Percentiles rank a stretch among this genome's conserved stretches.
Conservation (phyloP, 1,284 basidiomycete genomes). For the Porogramme epimiltina region DNA sequence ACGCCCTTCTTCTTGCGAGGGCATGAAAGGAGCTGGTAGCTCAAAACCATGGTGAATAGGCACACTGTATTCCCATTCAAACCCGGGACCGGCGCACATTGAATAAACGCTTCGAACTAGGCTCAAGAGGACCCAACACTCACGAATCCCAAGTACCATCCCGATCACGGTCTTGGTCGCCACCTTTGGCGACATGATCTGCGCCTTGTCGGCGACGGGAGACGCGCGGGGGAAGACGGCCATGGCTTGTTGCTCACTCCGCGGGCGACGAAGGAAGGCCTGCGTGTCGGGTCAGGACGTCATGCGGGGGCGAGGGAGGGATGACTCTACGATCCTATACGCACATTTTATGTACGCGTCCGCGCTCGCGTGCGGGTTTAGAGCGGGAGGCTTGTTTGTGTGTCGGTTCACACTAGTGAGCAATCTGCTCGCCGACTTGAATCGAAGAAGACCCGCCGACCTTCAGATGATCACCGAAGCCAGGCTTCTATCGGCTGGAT, state of each 20-base stretch:
- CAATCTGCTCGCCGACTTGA: too few species aligned
- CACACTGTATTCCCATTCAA: conserved; percentile 24
- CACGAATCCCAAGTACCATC: conserved; percentile 31
- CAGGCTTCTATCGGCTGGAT: too few species aligned
- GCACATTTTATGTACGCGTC: background rate
- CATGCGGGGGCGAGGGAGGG: conserved; percentile 2
- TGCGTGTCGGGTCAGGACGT: background rate
- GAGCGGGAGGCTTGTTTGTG: conserved; percentile 6
- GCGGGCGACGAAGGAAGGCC: background rate
- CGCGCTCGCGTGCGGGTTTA: conserved; percentile 13
- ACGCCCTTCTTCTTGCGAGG: conserved; percentile 17
- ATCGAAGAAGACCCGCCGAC: too few species aligned
- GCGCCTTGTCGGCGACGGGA: background rate
- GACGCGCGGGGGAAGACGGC: conserved; percentile 18
- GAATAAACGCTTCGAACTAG: background rate
- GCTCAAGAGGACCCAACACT: conserved; percentile 5
- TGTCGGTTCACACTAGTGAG: too few species aligned
- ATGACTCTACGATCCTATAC: background rate
- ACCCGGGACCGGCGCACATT: background rate
- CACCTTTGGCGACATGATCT: conserved; percentile 19
- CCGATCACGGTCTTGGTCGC: conserved; percentile 26
- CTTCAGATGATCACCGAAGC: too few species aligned
- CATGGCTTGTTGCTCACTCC: conserved; percentile 6
- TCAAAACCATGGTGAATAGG: conserved; percentile 28
- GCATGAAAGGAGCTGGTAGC: conserved; percentile 29